Base-by-base conservation (phyloP, 257 asterid genomes). In the Solanum lignicaule region DNA sequence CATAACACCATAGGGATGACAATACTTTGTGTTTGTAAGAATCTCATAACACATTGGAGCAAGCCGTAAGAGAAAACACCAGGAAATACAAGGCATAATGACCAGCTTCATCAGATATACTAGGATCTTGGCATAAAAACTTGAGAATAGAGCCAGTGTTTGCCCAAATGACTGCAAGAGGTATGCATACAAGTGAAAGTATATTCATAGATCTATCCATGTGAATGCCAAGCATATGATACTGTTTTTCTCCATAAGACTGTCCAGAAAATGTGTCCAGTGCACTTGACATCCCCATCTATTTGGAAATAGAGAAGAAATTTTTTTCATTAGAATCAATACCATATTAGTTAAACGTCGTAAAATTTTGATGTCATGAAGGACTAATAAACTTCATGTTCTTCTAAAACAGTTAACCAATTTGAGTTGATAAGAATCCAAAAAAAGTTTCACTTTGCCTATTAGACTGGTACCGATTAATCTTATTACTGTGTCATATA, bases 241-340 rank as follows among this genome's bases (percentile, higher is more conserved):
- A 93, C 86, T 95, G 97, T 91, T 93, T 94, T 32, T 95, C 99
- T 89, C 98, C 98, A 75, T 91, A 92, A 5, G 96, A 91, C 83
- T 96, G 98, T 3, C 98, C 99, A 38, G 97, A 96, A 32, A 96
- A 88, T 5, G 99, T 95, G 90, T 96, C 99, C 69, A 96, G 85
- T 62, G 98, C 99, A 90, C 99, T 95, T 11, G 96, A 90, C 99
- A 96, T 91, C 27, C 99, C 99, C 94, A 91, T 91, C 99, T 96
- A 83, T n/a, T 83, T 48, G 39, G 6, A 8, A 86, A 76, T 3
- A 29, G 38, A 18, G 39, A 12, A 90, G 32, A 39, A 66, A 11
- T 16, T 10, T n/a, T 33, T 25, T 35, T 5, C 79, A 25, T 16
- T 3, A 25, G 21, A 15, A 60, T 31, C 36, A 48, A 5, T 48